These are phyloP conservation scores for Elasticomyces elasticus DNA, from an alignment of 495 filamentous ascomycete genomes.

Conservation along the genomic window DNA sequence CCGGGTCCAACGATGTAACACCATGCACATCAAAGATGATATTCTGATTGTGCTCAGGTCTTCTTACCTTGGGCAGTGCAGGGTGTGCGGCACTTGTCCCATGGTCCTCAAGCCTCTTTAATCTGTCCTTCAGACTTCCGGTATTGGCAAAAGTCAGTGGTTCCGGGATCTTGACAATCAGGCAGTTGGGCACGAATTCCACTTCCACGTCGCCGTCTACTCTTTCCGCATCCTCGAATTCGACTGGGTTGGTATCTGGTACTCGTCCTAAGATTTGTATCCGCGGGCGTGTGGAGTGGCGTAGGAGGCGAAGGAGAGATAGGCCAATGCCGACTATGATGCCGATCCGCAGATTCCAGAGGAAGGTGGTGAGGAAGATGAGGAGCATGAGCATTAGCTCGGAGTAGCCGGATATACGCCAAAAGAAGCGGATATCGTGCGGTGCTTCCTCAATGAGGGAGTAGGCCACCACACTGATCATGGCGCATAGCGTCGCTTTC, in stretches of 20 bases:
- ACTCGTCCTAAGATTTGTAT: constrained; percentile 95
- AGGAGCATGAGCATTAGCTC: constrained; percentile 79
- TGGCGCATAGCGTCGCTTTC: constrained; percentile 88
- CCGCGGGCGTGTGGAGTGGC: constrained; percentile 77
- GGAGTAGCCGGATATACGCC: constrained; percentile 68
- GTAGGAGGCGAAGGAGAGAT: constrained; percentile 72
- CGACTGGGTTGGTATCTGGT: constrained; percentile 53
- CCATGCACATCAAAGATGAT: constrained; percentile 96
- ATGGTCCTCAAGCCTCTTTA: constrained; percentile 77
- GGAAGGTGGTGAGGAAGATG: constrained; percentile 86
- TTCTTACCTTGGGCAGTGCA: constrained; percentile 64
- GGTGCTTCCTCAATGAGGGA: constrained; percentile 93
- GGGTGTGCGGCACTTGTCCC: constrained; percentile 78
- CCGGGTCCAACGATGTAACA: constrained; percentile 84
- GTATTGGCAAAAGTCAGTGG: constrained; percentile 96
- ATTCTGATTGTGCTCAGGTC: constrained; percentile 67
- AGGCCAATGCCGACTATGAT: constrained; percentile 27
- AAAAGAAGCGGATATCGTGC: constrained; percentile 82
- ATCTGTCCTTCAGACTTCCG: constrained; percentile 74
- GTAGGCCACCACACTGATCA: constrained; percentile 93
- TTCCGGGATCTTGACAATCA: constrained; percentile 96
- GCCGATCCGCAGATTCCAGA: constrained; percentile 46
- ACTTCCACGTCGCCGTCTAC: constrained; percentile 37
- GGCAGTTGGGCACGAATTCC: constrained; percentile 80
- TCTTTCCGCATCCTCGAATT: constrained; percentile 80